Conservation (phyloP, 345 rosid species). For the Dovyalis caffra region DNA sequence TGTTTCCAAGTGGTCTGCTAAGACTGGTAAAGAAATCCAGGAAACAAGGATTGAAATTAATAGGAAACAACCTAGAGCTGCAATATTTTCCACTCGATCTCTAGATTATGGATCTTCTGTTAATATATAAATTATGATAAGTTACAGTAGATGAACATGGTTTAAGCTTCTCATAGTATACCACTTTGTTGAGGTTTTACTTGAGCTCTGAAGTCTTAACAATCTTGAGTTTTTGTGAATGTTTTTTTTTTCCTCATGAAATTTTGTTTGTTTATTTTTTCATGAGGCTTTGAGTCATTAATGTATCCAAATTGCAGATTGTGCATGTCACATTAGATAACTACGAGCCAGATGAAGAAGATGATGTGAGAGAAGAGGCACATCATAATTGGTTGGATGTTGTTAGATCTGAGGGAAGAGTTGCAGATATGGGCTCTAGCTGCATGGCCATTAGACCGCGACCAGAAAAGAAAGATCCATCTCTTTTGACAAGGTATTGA, state of each 20-base stretch:
- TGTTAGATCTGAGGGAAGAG: slow-evolving; percentile 85
- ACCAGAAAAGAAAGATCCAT: slow-evolving; percentile 72
- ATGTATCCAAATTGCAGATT: slow-evolving; percentile 46
- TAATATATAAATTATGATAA: background rate
- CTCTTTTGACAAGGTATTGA: slow-evolving; percentile 70
- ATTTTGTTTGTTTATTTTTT: background rate
- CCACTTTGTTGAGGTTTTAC: background rate
- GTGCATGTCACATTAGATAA: slow-evolving; percentile 76
- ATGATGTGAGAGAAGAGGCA: slow-evolving; percentile 56
- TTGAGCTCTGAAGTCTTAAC: background rate
- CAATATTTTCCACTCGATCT: background rate
- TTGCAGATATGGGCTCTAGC: slow-evolving; percentile 51
- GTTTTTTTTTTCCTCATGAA: background rate
- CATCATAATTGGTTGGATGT: slow-evolving; percentile 94
- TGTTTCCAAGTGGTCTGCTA: background rate
- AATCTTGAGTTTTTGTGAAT: background rate
- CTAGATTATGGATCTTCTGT: background rate
- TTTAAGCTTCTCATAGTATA: background rate
- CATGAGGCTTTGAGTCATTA: background rate
- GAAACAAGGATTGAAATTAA: background rate
- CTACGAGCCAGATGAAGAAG: slow-evolving; percentile 61
- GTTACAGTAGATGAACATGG: background rate
- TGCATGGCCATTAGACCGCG: slow-evolving; percentile 53
- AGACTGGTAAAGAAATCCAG: background rate
- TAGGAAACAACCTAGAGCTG: background rate